Evolutionary conservation across 768 basidiomycete species (phyloP).

Genomic region (Obba rivulosa): DNA sequence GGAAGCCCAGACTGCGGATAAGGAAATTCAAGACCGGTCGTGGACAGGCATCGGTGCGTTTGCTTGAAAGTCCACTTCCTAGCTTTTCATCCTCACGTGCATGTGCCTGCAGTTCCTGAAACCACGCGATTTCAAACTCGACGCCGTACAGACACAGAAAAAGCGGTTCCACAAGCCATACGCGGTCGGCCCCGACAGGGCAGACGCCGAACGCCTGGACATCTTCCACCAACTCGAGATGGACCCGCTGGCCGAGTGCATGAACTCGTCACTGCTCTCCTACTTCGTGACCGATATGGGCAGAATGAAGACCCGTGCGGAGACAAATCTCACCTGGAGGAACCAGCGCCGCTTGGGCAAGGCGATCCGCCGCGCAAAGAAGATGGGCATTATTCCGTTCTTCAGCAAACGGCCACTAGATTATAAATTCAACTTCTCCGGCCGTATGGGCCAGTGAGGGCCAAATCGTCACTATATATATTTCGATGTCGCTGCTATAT

Average conservation of each 20-base stretch:
- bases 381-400: slow-evolving; percentile 81
- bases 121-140: slow-evolving; percentile 38
- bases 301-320: slow-evolving; percentile 66
- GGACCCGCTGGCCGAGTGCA: slow-evolving; percentile 67
- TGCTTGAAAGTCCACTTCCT: neutral
- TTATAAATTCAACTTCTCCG: no score
- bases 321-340: slow-evolving; percentile 71
- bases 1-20: no score
- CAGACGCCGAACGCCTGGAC: slow-evolving; percentile 33
- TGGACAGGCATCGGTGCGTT: no score
- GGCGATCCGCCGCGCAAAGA: slow-evolving; percentile 82
- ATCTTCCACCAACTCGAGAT: slow-evolving; percentile 65
- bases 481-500: no score
- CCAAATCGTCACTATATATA: no score
- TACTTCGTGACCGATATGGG: slow-evolving; percentile 69
- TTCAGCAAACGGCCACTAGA: slow-evolving; percentile 14
- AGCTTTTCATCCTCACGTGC: slow-evolving; percentile 1
- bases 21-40: no score
- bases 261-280: slow-evolving; percentile 54
- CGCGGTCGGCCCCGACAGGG: no score
- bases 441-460: no score
- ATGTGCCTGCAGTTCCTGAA: slow-evolving; percentile 36
- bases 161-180: neutral
- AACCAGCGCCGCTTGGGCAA: slow-evolving; percentile 76
- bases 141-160: slow-evolving; percentile 27